Base-by-base conservation (phyloP, 805 yeast genomes). In the Teunomyces lycoperdinae region DNA sequence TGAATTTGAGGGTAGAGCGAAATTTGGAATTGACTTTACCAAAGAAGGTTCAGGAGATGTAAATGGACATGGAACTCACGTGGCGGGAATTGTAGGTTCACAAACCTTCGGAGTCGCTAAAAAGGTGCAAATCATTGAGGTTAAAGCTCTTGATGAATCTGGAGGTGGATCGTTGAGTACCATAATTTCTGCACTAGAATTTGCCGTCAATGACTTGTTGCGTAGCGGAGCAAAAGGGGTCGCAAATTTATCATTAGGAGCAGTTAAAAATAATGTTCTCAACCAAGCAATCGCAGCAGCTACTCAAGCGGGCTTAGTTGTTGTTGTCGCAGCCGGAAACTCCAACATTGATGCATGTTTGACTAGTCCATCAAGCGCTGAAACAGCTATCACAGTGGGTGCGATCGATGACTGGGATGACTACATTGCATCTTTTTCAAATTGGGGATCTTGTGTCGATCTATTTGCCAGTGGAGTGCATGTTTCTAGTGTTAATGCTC, bases 1-100 rank as follows among this genome's bases (percentile, higher is more conserved):
- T n/a, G 86, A 84, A 36, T 75, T 87, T 58, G 84, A 77, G 56
- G 84, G 81, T 0, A 67, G 92, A 46, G 88, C 84, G 6, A 56
- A 53, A 5, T 61, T 66, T 49, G 91, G 91, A 0, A 75, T 71
- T 6, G 87, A 85, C 57, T 79, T 83, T 49, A 83, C 89, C 0
- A 71, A 69, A 1, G 85, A 80, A 53, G 80, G 81, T 0, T 59
- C 72, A 1, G 89, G 87, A 5, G 97, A 91, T 61, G 68, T 68
- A 8, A 84, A 84, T 56, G 97, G 97, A 0, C 97, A 90, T 63
- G 97, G 96, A 0, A 89, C 97, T 1, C 97, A 90, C 65, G 95
- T 91, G 42, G 96, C 97, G 0, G 97, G 97, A 3, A 70, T 89
- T 9, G 78, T 89, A 47, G 96, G 92, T 0, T 87, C 96, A 1